Evolutionary conservation across 2,329 filamentous ascomycete species (phyloP).

Genomic region (Diaporthe ilicicola): DNA sequence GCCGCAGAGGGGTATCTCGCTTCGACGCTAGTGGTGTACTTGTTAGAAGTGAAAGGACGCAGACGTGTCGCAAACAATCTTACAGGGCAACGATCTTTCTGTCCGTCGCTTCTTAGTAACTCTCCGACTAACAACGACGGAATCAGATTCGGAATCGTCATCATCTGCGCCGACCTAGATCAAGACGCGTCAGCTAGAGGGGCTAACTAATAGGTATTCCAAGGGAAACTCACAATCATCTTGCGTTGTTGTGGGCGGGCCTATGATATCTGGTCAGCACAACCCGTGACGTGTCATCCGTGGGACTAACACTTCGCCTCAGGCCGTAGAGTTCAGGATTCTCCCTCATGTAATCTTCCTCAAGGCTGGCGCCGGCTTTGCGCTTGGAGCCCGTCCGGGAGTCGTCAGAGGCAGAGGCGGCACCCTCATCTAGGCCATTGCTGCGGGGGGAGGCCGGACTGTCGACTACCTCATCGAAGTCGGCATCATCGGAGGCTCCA

Average conservation of each 20-base stretch:
- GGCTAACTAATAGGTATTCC: neutral
- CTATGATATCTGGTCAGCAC: constrained; percentile 44
- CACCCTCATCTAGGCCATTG: constrained; percentile 63
- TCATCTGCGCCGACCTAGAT: constrained; percentile 64
- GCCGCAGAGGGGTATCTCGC: constrained; percentile 62
- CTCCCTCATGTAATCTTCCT: constrained; percentile 85
- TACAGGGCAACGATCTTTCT: constrained; percentile 71
- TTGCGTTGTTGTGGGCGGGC: constrained; percentile 65
- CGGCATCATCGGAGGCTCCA: constrained; percentile 71
- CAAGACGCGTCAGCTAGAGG: constrained; percentile 35
- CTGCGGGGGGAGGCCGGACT: constrained; percentile 59
- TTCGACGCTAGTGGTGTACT: constrained; percentile 60
- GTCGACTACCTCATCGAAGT: constrained; percentile 76
- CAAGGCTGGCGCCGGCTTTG: constrained; percentile 68
- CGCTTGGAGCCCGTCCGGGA: constrained; percentile 78
- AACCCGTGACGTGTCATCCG: neutral
- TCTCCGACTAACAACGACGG: constrained; percentile 63
- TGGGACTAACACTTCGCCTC: constrained; percentile 78
- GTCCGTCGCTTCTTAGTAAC: constrained; percentile 75
- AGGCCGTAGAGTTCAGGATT: constrained; percentile 96
- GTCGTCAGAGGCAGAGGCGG: constrained; percentile 70
- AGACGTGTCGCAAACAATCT: constrained; percentile 37
- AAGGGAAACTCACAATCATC: constrained; percentile 59
- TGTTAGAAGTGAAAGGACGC: constrained; percentile 17
- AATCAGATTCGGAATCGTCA: constrained; percentile 79